Evolutionary conservation across 305 asterid genomes (phyloP).

Genomic region (Ilex paraguariensis): DNA sequence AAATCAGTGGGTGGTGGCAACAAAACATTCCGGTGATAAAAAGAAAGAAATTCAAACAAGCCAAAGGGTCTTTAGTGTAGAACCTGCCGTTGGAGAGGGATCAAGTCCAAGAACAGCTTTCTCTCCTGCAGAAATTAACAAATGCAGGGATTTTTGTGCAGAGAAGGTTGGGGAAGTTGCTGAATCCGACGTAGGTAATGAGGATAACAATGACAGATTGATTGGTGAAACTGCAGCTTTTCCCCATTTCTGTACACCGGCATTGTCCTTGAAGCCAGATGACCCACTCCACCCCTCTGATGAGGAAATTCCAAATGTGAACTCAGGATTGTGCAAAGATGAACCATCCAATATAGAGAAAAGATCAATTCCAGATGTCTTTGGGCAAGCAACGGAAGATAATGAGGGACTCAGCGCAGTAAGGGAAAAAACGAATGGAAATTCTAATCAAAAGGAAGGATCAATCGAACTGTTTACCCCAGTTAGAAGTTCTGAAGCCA

Average conservation of each 20-base stretch:
- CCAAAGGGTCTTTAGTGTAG: slow-evolving; percentile 16
- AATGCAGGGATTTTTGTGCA: no score
- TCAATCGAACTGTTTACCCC: background rate
- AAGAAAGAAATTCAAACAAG: slow-evolving; percentile 22
- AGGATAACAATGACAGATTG: slow-evolving; percentile 2
- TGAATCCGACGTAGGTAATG: slow-evolving; percentile 2
- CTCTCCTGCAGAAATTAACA: no score
- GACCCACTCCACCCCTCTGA: slow-evolving; percentile 3
- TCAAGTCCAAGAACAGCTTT: slow-evolving; percentile 7
- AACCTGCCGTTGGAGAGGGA: slow-evolving; percentile 6
- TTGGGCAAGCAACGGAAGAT: slow-evolving; percentile 10
- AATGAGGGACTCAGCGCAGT: background rate
- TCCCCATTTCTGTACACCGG: background rate
- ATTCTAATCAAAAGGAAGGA: slow-evolving; percentile 16
- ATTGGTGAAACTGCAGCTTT: slow-evolving; percentile 3
- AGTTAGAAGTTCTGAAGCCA: slow-evolving; percentile 16
- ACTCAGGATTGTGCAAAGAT: slow-evolving; percentile 8
- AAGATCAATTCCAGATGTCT: slow-evolving; percentile 7
- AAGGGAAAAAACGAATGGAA: slow-evolving; percentile 21
- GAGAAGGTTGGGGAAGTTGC: background rate
- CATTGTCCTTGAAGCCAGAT: slow-evolving; percentile 2
- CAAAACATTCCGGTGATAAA: slow-evolving; percentile 17
- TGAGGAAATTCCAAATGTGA: slow-evolving; percentile 3
- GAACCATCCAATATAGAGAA: slow-evolving; percentile 1
- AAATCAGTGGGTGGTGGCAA: slow-evolving; percentile 15